Evolutionary conservation across 2,329 filamentous ascomycete species (phyloP).

Genomic region (Aureobasidium sp.): DNA sequence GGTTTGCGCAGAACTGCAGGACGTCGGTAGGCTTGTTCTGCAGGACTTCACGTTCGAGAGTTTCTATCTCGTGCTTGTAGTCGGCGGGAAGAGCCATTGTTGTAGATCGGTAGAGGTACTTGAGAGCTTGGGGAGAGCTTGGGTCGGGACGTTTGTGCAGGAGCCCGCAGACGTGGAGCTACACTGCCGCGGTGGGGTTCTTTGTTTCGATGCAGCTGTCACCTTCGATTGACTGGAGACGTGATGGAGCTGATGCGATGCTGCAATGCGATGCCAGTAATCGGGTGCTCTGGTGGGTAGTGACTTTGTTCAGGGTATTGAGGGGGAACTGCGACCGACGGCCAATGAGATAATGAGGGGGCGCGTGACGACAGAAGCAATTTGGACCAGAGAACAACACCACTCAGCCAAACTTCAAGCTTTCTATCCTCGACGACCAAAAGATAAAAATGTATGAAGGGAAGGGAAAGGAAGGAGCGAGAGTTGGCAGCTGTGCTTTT

Average conservation of each 20-base stretch:
- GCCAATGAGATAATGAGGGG: slow-evolving; percentile 11
- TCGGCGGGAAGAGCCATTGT: slow-evolving; percentile 35
- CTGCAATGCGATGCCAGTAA: not conserved
- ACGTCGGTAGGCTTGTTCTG: slow-evolving; percentile 53
- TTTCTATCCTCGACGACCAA: not conserved
- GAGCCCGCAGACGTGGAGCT: slow-evolving; percentile 11
- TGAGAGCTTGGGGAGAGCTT: slow-evolving; percentile 6
- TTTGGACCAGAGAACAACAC: not conserved
- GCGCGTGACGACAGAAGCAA: slow-evolving; percentile 11
- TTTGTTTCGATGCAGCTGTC: slow-evolving; percentile 9
- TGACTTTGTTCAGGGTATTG: slow-evolving; percentile 10
- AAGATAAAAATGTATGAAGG: not conserved
- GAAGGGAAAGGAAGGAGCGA: not conserved
- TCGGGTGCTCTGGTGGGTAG: not conserved
- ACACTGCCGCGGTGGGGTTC: slow-evolving; percentile 5
- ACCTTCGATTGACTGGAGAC: not conserved
- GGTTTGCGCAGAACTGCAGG: slow-evolving; percentile 62
- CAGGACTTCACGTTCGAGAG: slow-evolving; percentile 53
- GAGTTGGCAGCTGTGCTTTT: slow-evolving; percentile 7
- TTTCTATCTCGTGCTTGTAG: slow-evolving; percentile 55
- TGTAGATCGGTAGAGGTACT: slow-evolving; percentile 2
- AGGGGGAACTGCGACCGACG: slow-evolving; percentile 3
- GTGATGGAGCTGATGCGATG: not conserved
- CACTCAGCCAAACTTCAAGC: not conserved
- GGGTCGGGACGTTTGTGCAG: slow-evolving; percentile 5